Conservation (phyloP, 257 asterid species). For the Verbascum thapsus region DNA sequence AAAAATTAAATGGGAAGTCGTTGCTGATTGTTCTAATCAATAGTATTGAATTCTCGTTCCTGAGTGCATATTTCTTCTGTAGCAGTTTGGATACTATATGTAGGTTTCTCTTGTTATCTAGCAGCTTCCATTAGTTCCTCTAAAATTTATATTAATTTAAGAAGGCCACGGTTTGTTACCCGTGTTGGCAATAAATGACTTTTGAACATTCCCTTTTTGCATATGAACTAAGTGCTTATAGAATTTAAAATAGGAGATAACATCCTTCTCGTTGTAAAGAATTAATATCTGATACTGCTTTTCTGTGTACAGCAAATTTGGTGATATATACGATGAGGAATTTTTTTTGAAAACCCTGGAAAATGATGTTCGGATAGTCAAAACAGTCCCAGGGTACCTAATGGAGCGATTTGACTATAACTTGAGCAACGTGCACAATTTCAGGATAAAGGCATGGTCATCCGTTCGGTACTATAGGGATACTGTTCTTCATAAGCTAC, state of each 20-base stretch:
- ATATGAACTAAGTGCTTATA: slow-evolving; percentile 21
- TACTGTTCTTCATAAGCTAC: slow-evolving; percentile 85
- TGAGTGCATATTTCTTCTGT: background rate
- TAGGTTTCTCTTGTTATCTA: no score
- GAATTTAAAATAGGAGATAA: slow-evolving; percentile 1
- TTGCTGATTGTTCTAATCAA: background rate
- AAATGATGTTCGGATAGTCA: slow-evolving; percentile 80
- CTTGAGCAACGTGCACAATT: slow-evolving; percentile 88
- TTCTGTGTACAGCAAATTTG: slow-evolving; percentile 77
- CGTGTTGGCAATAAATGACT: slow-evolving; percentile 19
- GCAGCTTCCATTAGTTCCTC: background rate
- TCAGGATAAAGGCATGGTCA: slow-evolving; percentile 95
- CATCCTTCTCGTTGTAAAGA: slow-evolving; percentile 25
- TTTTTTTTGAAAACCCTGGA: slow-evolving; percentile 70
- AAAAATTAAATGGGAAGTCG: no score
- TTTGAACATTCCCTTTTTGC: background rate
- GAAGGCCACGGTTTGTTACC: background rate
- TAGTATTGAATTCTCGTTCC: slow-evolving; percentile 5
- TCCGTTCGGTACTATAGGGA: slow-evolving; percentile 73
- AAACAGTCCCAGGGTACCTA: slow-evolving; percentile 64
- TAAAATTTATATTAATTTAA: background rate
- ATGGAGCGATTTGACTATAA: slow-evolving; percentile 91
- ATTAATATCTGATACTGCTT: slow-evolving; percentile 30
- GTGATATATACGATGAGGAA: slow-evolving; percentile 89
- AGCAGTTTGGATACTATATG: slow-evolving; percentile 7